Percentiles rank a stretch among this genome's conserved stretches.
phyloP scores from a whole-genome alignment of 1,139 yeast genomes.

The Candida sojae region DNA sequence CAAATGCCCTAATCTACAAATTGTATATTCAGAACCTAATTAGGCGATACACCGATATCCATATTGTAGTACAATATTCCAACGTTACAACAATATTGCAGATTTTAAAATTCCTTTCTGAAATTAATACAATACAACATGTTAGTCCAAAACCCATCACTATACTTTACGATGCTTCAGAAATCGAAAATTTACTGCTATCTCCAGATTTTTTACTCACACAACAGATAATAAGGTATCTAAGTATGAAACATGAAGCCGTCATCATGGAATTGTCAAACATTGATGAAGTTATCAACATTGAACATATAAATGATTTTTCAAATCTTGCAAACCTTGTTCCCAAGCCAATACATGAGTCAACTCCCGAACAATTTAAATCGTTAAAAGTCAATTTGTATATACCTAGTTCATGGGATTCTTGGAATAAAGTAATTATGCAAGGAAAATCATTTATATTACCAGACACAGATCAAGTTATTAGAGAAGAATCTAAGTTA shows the following conservation, averaged over 20 bases:
- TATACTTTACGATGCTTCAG: slow-evolving; percentile 19
- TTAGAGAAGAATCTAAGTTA: slow-evolving; percentile 14
- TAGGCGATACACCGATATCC: slow-evolving; percentile 4
- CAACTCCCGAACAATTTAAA: neutral
- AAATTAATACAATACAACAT: slow-evolving; percentile 15
- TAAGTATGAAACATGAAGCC: slow-evolving; percentile 45
- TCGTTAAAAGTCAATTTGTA: slow-evolving; percentile 22
- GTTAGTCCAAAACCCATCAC: slow-evolving; percentile 20
- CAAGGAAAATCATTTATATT: slow-evolving; percentile 32
- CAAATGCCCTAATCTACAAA: slow-evolving; percentile 21
- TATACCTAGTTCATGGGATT: slow-evolving; percentile 55
- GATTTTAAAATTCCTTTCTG: neutral
- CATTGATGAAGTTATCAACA: slow-evolving; percentile 5
- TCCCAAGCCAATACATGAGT: slow-evolving; percentile 13
- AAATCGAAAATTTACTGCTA: slow-evolving; percentile 20
- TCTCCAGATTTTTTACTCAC: slow-evolving; percentile 24
- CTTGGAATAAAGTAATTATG: slow-evolving; percentile 50
- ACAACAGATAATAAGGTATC: slow-evolving; percentile 57
- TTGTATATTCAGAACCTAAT: slow-evolving; percentile 20
- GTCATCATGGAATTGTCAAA: slow-evolving; percentile 7
- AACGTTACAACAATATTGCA: neutral
- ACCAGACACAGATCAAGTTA: slow-evolving; percentile 18
- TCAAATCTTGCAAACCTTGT: neutral
- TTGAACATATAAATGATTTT: slow-evolving; percentile 10
- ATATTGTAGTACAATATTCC: slow-evolving; percentile 1